Conservation (phyloP, 2,329 filamentous ascomycete genomes). For the Raffaelea deltoideospora region DNA sequence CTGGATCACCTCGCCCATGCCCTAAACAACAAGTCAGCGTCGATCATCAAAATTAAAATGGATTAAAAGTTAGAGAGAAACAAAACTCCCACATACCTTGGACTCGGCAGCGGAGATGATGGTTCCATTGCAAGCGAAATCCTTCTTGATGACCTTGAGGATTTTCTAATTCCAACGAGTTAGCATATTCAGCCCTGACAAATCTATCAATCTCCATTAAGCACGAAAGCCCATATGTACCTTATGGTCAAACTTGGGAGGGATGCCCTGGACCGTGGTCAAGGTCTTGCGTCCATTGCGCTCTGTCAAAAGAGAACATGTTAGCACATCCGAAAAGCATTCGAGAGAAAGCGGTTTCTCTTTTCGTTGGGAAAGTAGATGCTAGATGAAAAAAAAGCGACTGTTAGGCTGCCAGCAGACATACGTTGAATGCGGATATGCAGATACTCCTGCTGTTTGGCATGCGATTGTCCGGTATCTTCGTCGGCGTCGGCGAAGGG, state of each 20-base stretch:
- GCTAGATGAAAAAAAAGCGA: too few relatives aligned
- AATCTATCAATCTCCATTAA: background rate
- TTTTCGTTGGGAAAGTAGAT: too few relatives aligned
- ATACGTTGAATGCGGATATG: constrained; percentile 99
- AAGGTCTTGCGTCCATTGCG: constrained; percentile 99
- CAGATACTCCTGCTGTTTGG: constrained; percentile 81
- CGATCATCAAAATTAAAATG: background rate
- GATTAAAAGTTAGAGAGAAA: too few relatives aligned
- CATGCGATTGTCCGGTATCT: constrained; percentile 77
- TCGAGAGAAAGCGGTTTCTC: too few relatives aligned
- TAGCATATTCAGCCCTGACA: background rate
- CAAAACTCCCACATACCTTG: constrained; percentile 3
- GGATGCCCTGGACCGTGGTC: constrained; percentile 97
- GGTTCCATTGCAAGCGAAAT: constrained; percentile 11
- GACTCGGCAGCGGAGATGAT: constrained; percentile 11
- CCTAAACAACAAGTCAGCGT: background rate
- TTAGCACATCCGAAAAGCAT: too few relatives aligned
- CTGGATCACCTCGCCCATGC: constrained; percentile 41
- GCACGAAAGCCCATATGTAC: background rate
- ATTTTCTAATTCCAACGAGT: constrained; percentile 49
- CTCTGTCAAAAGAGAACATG: constrained; percentile 44
- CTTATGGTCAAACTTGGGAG: constrained; percentile 97
- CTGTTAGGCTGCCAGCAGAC: background rate
- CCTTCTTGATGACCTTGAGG: constrained; percentile 98
- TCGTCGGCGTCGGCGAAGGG: constrained; percentile 99